These are phyloP conservation scores for Cyclotella kingstonii DNA, from an alignment of 108 stramenopile species.

Conservation along the genomic window DNA sequence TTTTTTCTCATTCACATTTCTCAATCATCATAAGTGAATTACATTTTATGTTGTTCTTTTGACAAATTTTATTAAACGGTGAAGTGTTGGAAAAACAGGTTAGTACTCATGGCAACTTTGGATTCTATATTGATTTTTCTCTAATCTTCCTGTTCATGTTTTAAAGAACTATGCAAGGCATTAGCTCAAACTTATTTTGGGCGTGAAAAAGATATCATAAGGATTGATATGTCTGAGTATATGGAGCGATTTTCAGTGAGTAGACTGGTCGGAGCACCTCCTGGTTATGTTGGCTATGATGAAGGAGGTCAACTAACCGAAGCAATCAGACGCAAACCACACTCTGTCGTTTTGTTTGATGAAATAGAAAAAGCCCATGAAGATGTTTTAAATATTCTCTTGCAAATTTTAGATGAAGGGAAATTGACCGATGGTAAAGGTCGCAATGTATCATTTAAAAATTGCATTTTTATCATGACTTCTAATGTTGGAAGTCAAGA, in stretches of 20 bases:
- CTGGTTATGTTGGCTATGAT: slow-evolving; percentile 93
- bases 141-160: neutral
- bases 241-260: slow-evolving; percentile 93
- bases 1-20: neutral
- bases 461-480: slow-evolving; percentile 95
- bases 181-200: slow-evolving; percentile 85
- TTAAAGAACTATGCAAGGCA: slow-evolving; percentile 69
- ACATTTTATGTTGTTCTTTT: too few relatives aligned
- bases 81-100: slow-evolving; percentile 11
- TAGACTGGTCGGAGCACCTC: slow-evolving; percentile 90
- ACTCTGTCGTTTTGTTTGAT: slow-evolving; percentile 75
- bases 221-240: slow-evolving; percentile 94
- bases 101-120: too few relatives aligned
- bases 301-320: slow-evolving; percentile 96
- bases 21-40: too few relatives aligned
- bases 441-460: slow-evolving; percentile 89
- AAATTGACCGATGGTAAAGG: slow-evolving; percentile 95
- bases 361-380: slow-evolving; percentile 92
- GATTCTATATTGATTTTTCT: neutral
- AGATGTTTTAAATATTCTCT: slow-evolving; percentile 90
- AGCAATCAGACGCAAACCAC: slow-evolving; percentile 80
- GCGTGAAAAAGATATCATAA: slow-evolving; percentile 80
- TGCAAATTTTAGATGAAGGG: slow-evolving; percentile 96
- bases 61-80: too few relatives aligned
- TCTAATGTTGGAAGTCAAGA: slow-evolving; percentile 89